These are phyloP conservation scores for Agastache rugosa DNA, from an alignment of 257 asterid genomes.

Conservation along the genomic window DNA sequence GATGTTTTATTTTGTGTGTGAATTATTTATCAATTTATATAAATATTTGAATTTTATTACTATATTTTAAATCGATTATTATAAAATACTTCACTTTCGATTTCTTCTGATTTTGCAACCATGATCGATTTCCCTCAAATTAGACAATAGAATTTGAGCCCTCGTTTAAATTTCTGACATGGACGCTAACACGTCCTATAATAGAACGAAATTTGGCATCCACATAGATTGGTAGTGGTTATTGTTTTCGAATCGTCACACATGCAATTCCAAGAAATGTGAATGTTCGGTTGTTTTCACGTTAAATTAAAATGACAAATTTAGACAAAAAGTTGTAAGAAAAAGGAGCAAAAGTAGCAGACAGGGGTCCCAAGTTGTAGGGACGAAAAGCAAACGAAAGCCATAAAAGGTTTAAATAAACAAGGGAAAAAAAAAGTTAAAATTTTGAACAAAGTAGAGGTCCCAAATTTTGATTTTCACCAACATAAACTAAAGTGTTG, in stretches of 20 bases:
- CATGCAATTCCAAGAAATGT: slow-evolving; percentile 39
- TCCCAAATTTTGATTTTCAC: slow-evolving; percentile 33
- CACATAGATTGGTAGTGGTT: slow-evolving; percentile 11
- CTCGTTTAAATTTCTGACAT: too few species aligned
- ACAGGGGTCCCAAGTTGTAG: slow-evolving; percentile 49
- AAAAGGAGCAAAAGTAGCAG: slow-evolving; percentile 37
- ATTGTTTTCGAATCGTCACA: slow-evolving; percentile 24
- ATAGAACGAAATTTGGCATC: neutral
- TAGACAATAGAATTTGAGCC: too few species aligned
- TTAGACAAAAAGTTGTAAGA: slow-evolving; percentile 16
- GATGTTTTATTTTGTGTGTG: too few species aligned
- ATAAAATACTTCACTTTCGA: too few species aligned
- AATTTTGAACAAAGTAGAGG: slow-evolving; percentile 27
- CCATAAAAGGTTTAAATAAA: slow-evolving; percentile 28
- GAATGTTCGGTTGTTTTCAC: slow-evolving; percentile 50
- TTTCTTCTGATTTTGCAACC: too few species aligned
- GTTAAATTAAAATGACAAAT: slow-evolving; percentile 36
- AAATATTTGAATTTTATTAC: too few species aligned
- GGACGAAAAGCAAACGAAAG: slow-evolving; percentile 32
- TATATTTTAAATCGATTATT: too few species aligned
- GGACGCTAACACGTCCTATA: too few species aligned
- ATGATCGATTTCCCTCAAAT: too few species aligned
- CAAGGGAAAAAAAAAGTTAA: slow-evolving; percentile 19
- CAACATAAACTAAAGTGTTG: slow-evolving; percentile 30
- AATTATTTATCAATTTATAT: neutral